Conservation (phyloP, 129 eudicot genomes). For the Deinandra increscens region DNA sequence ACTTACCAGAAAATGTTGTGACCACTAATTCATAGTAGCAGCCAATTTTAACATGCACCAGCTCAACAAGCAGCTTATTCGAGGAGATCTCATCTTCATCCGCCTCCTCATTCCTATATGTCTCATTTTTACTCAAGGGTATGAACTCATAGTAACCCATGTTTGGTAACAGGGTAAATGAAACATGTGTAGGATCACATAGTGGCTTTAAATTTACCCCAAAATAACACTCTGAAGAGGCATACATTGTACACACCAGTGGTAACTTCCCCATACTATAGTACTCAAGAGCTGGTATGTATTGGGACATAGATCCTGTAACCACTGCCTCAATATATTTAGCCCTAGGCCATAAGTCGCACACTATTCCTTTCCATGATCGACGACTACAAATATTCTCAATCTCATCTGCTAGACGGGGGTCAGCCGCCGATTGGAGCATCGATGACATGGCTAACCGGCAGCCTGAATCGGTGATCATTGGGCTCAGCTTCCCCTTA, state of each 20-base stretch:
- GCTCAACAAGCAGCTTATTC: constrained; percentile 49
- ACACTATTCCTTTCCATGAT: constrained; percentile 79
- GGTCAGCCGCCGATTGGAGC: constrained; percentile 48
- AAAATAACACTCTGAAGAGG: constrained; percentile 79
- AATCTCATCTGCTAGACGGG: constrained; percentile 53
- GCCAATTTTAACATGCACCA: constrained; percentile 62
- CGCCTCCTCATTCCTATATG: constrained; percentile 47
- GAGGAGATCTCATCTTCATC: constrained; percentile 46
- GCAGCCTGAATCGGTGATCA: constrained; percentile 50
- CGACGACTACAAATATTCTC: constrained; percentile 48
- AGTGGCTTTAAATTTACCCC: constrained; percentile 81
- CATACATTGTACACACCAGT: constrained; percentile 80
- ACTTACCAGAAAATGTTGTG: constrained; percentile 80
- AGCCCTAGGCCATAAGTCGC: constrained; percentile 83
- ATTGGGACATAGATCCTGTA: constrained; percentile 90
- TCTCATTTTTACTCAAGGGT: constrained; percentile 56
- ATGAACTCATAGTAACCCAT: constrained; percentile 85
- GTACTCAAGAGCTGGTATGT: constrained; percentile 67
- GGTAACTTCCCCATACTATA: constrained; percentile 74
- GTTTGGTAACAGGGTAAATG: constrained; percentile 79
- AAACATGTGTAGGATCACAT: constrained; percentile 60
- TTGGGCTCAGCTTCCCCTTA: constrained; percentile 40
- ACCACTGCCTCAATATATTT: constrained; percentile 85
- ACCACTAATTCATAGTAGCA: constrained; percentile 75
- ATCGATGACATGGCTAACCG: constrained; percentile 52